Conservation (phyloP, 1,139 yeast species). For the Kodamaea anthophila region DNA sequence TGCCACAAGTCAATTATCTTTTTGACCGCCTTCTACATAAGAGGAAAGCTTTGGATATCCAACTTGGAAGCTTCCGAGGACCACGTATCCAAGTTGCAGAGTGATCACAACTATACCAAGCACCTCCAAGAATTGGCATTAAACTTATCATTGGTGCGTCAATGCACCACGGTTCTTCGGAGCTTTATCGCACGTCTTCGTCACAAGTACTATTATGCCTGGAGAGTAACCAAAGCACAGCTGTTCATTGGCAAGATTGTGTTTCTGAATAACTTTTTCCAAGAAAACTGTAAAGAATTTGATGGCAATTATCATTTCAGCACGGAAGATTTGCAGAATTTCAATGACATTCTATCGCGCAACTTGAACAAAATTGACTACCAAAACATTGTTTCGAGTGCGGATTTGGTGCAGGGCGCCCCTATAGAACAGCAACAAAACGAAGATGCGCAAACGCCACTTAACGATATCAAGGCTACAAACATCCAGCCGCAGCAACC, state of each 20-base stretch:
- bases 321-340: slow-evolving; percentile 3
- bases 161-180: slow-evolving; percentile 7
- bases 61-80: slow-evolving; percentile 7
- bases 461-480: too few relatives aligned
- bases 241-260: slow-evolving; percentile 8
- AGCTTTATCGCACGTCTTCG: slow-evolving; percentile 16
- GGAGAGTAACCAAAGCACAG: slow-evolving; percentile 46
- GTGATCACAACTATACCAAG: slow-evolving; percentile 6
- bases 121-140: slow-evolving; percentile 7
- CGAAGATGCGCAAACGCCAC: not conserved
- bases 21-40: slow-evolving; percentile 18
- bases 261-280: slow-evolving; percentile 1
- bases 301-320: slow-evolving; percentile 9
- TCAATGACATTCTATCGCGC: slow-evolving; percentile 8
- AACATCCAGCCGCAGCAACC: not conserved
- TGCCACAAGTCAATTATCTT: slow-evolving; percentile 35
- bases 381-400: not conserved
- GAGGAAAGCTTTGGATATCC: slow-evolving; percentile 12
- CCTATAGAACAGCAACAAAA: not conserved
- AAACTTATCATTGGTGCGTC: slow-evolving; percentile 5
- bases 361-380: slow-evolving; percentile 5
- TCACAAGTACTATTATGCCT: slow-evolving; percentile 43
- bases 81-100: slow-evolving; percentile 7
- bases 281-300: too few relatives aligned
- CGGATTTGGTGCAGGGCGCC: not conserved